A percentile compares a stretch with the other conserved stretches of the same genome.
phyloP scores from a whole-genome alignment of 2,329 filamentous ascomycete species.

The Epichloe baconii region DNA sequence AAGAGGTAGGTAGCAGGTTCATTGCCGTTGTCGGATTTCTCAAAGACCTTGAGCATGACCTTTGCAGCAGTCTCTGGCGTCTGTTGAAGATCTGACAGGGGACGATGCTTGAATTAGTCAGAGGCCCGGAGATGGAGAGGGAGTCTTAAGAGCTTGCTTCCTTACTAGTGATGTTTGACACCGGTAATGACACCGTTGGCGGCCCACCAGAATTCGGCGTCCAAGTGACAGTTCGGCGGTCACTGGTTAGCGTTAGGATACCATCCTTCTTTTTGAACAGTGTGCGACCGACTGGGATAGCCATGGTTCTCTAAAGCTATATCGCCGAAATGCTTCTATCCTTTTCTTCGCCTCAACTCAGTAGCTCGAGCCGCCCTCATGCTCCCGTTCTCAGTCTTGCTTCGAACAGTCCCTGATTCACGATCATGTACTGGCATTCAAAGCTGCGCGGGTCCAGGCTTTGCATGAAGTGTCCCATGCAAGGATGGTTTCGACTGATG shows the following conservation, averaged over 20 bases:
- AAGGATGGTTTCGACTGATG: neutral
- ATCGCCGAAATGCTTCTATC: neutral
- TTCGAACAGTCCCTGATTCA: neutral
- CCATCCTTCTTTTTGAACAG: slow-evolving; percentile 97
- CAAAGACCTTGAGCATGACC: slow-evolving; percentile 88
- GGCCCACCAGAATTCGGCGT: slow-evolving; percentile 53
- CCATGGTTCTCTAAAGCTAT: slow-evolving; percentile 27
- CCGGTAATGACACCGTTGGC: slow-evolving; percentile 53
- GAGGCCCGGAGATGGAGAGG: neutral
- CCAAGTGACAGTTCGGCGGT: slow-evolving; percentile 69
- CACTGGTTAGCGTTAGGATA: slow-evolving; percentile 58
- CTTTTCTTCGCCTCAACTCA: neutral
- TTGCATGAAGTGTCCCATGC: neutral
- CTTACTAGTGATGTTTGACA: slow-evolving; percentile 71
- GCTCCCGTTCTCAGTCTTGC: neutral
- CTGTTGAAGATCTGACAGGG: slow-evolving; percentile 68
- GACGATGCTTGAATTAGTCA: neutral
- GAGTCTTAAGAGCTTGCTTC: slow-evolving; percentile 4
- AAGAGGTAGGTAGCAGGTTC: slow-evolving; percentile 68
- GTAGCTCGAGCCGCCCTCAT: slow-evolving; percentile 1
- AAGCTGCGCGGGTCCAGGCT: neutral
- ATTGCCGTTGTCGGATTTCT: slow-evolving; percentile 45
- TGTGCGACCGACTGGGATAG: slow-evolving; percentile 50
- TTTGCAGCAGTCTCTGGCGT: slow-evolving; percentile 79
- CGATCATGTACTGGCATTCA: neutral